Percentiles rank a stretch among this genome's conserved stretches.
These are phyloP conservation scores for Ceratocystis destructans DNA, from an alignment of 2,329 filamentous ascomycete genomes.

Conservation along the genomic window DNA sequence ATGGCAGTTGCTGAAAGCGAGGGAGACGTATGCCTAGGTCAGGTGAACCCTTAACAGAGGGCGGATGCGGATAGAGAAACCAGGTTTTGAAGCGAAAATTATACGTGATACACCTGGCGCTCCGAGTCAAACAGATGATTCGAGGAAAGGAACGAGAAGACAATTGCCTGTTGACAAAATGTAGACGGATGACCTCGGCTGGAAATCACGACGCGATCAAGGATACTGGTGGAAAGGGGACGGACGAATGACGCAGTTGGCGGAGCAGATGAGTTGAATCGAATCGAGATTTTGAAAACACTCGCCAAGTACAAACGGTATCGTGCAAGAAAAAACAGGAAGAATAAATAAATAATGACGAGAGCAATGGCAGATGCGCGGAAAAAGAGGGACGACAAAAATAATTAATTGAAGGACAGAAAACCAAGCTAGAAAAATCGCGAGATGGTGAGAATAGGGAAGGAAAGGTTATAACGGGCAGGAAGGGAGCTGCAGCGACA, in stretches of 20 bases:
- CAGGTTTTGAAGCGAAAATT: not conserved
- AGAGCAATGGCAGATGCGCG: not conserved
- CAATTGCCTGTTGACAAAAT: not conserved
- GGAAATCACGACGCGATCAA: not conserved
- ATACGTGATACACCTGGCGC: not conserved
- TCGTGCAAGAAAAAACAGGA: not conserved
- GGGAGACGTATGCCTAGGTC: not conserved
- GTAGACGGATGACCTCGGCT: not conserved
- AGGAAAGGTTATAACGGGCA: not conserved
- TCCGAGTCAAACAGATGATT: not conserved
- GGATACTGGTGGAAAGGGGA: conserved; percentile 2
- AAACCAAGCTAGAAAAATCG: not conserved
- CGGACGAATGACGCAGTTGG: conserved; percentile 1
- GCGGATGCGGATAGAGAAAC: not conserved
- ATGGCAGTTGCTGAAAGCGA: not conserved
- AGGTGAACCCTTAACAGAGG: not conserved
- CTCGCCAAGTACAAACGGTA: not conserved
- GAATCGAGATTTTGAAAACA: not conserved
- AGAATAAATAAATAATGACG: not conserved
- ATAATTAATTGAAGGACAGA: not conserved
- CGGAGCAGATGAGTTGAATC: not conserved
- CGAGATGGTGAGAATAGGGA: not conserved
- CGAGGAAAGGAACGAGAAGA: not conserved
- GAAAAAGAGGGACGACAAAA: not conserved
- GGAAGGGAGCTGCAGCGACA: not conserved